These are phyloP conservation scores for Lyophyllum semitale DNA, from an alignment of 768 basidiomycete genomes.

Conservation along the genomic window DNA sequence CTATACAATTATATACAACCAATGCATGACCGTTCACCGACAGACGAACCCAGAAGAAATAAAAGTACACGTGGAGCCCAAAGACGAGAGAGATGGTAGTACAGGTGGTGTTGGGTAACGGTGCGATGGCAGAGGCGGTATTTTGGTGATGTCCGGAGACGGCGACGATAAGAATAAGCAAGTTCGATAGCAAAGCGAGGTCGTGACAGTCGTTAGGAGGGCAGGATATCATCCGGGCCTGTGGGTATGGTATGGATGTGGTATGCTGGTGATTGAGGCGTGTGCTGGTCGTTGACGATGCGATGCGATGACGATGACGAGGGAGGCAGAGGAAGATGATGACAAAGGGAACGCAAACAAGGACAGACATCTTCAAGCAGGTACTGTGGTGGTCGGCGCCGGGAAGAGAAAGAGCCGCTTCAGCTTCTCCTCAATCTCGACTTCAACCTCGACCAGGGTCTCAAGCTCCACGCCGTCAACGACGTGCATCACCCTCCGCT, in stretches of 20 bases:
- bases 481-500: constrained; percentile 50
- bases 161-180: constrained; percentile 13
- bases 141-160: constrained; percentile 3
- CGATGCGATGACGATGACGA: constrained; percentile 11
- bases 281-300: constrained; percentile 6
- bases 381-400: constrained; percentile 21
- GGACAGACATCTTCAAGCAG: constrained; percentile 3
- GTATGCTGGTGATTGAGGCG: constrained; percentile 5
- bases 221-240: neutral
- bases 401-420: constrained; percentile 76
- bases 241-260: constrained; percentile 13
- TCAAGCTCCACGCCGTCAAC: constrained; percentile 47
- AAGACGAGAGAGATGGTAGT: neutral
- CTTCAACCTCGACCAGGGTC: constrained; percentile 49
- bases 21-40: constrained; percentile 6
- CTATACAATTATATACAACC: constrained; percentile 19
- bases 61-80: constrained; percentile 11
- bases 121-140: constrained; percentile 4
- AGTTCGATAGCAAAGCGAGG: constrained; percentile 8
- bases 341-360: neutral
- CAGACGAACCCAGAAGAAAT: neutral
- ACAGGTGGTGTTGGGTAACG: constrained; percentile 9
- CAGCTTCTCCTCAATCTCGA: constrained; percentile 54
- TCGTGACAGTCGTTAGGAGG: constrained; percentile 6
- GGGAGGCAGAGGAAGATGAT: constrained; percentile 5